Percentiles rank a stretch among this genome's conserved stretches.
These are phyloP conservation scores for Sesbania bispinosa DNA, from an alignment of 306 rosid species.

Conservation along the genomic window DNA sequence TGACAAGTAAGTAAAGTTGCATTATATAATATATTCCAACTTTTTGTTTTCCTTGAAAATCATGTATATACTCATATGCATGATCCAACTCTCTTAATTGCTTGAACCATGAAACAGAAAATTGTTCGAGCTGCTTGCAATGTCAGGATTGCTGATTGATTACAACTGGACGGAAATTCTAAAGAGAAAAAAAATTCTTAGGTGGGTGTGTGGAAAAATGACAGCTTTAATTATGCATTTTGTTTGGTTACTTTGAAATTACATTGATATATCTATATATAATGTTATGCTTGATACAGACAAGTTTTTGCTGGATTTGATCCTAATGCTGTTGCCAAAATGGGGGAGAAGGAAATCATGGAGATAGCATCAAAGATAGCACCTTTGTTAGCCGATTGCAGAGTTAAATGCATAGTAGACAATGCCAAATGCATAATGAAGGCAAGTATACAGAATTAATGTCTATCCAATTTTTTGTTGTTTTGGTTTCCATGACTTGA, in stretches of 20 bases:
- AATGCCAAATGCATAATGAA: slow-evolving; percentile 89
- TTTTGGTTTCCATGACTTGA: neutral
- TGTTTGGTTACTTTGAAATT: neutral
- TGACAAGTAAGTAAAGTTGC: slow-evolving; percentile 79
- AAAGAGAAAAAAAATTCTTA: slow-evolving; percentile 71
- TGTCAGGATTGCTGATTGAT: slow-evolving; percentile 95
- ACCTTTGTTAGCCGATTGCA: slow-evolving; percentile 66
- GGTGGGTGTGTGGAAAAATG: slow-evolving; percentile 25
- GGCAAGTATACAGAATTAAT: slow-evolving; percentile 42
- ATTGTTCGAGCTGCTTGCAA: slow-evolving; percentile 92
- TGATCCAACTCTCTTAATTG: too few relatives aligned
- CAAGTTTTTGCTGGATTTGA: slow-evolving; percentile 85
- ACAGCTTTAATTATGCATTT: neutral
- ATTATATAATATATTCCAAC: too few relatives aligned
- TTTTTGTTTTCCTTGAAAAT: too few relatives aligned
- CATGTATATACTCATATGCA: too few relatives aligned
- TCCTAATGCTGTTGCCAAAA: slow-evolving; percentile 65
- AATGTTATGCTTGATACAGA: slow-evolving; percentile 38
- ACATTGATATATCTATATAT: too few relatives aligned
- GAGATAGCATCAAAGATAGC: slow-evolving; percentile 71
- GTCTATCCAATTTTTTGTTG: neutral
- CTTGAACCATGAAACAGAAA: slow-evolving; percentile 47
- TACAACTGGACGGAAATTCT: slow-evolving; percentile 98
- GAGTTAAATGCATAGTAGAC: slow-evolving; percentile 82
- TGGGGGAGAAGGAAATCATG: slow-evolving; percentile 78